phyloP scores from a whole-genome alignment of 345 rosid genomes.

The Sonneratia caseolaris region DNA sequence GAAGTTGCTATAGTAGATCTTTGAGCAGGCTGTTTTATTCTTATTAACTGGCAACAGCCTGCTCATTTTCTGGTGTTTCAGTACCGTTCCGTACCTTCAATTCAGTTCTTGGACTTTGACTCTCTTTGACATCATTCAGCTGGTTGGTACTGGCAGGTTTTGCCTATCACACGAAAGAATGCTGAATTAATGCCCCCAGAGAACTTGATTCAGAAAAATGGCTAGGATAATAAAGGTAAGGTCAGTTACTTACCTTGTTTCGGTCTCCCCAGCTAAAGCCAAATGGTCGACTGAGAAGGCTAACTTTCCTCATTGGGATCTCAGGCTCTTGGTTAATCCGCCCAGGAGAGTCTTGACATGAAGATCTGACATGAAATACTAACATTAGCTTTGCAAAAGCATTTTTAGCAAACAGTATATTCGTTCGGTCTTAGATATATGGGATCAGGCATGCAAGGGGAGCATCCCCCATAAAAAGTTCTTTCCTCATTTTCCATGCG shows the following conservation, averaged over 20 bases:
- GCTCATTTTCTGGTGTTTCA: conserved; percentile 23
- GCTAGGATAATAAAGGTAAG: background rate
- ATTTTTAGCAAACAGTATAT: background rate
- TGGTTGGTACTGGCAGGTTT: conserved; percentile 27
- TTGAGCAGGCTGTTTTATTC: background rate
- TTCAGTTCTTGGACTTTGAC: conserved; percentile 22
- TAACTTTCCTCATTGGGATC: conserved; percentile 58
- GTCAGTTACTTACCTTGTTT: conserved; percentile 50
- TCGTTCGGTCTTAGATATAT: background rate
- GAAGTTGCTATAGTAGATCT: background rate
- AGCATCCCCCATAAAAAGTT: background rate
- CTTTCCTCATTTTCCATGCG: background rate
- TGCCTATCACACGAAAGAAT: conserved; percentile 28
- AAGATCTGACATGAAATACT: conserved; percentile 32
- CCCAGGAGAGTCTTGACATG: conserved; percentile 37
- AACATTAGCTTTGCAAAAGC: background rate
- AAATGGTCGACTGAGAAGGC: conserved; percentile 82
- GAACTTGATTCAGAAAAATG: background rate
- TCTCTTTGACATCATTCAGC: conserved; percentile 39
- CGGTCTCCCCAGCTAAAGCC: conserved; percentile 97
- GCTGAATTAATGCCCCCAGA: background rate
- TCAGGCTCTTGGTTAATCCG: conserved; percentile 59
- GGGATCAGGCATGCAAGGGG: background rate
- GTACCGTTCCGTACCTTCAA: conserved; percentile 25
- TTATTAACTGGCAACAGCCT: conserved; percentile 11